phyloP scores from a whole-genome alignment of 2,329 filamentous ascomycete species.

The Colletotrichum aenigma region DNA sequence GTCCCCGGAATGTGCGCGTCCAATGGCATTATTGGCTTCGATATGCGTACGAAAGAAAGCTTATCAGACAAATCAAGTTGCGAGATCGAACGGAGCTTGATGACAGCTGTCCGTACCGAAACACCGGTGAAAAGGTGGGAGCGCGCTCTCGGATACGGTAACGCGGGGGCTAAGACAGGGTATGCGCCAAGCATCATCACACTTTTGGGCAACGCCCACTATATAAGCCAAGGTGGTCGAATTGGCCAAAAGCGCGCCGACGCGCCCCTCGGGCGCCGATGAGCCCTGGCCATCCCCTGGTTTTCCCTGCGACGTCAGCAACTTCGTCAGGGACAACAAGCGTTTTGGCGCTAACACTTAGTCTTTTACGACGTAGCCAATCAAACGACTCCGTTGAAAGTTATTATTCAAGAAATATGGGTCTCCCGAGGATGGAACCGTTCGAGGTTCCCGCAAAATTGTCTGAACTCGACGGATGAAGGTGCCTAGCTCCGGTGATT shows the following conservation, averaged over 20 bases:
- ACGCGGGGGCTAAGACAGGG: conserved; percentile 1
- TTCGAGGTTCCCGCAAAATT: neutral
- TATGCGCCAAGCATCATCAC: neutral
- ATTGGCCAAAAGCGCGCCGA: neutral
- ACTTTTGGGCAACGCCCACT: neutral
- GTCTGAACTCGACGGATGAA: neutral
- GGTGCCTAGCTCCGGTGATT: neutral
- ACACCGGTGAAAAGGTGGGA: neutral
- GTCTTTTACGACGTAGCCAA: neutral
- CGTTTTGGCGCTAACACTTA: neutral
- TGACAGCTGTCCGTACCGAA: neutral
- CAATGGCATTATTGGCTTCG: neutral
- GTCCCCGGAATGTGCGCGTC: conserved; percentile 7
- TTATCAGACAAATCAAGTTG: neutral
- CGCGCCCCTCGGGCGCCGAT: neutral
- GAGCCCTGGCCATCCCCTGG: neutral
- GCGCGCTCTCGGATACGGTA: neutral
- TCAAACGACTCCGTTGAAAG: neutral
- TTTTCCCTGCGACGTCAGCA: neutral
- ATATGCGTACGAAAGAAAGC: neutral
- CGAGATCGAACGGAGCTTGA: neutral
- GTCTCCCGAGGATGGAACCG: neutral
- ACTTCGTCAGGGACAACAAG: neutral
- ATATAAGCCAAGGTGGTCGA: conserved; percentile 1
- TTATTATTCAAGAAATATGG: neutral